These are phyloP conservation scores for Nicotiana attenuata DNA, from an alignment of 257 asterid genomes.

Conservation along the genomic window DNA sequence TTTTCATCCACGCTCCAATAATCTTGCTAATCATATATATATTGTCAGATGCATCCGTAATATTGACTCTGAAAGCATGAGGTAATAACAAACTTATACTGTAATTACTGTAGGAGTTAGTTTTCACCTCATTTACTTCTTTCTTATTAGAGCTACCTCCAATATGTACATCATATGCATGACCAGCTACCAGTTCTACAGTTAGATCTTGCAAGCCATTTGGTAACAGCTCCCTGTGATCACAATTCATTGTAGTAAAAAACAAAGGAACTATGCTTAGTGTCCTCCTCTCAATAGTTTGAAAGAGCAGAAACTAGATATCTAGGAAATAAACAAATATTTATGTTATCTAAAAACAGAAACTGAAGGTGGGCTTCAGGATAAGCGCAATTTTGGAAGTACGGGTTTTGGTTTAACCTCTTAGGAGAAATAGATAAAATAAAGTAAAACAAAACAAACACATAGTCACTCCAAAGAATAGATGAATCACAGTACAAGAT, in stretches of 20 bases:
- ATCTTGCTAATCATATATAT: not conserved
- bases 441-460: not conserved
- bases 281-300: not conserved
- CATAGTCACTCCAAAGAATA: not conserved
- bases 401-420: not conserved
- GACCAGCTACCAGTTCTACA: not conserved
- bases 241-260: not conserved
- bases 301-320: not conserved
- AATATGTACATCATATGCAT: not conserved
- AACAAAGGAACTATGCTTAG: slow-evolving; percentile 1
- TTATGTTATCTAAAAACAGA: not conserved
- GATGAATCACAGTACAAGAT: not conserved
- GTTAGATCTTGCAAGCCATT: slow-evolving; percentile 10
- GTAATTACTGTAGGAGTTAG: not conserved
- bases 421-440: not conserved
- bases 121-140: slow-evolving; percentile 7
- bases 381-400: not conserved
- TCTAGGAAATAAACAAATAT: not conserved
- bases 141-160: not conserved
- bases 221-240: slow-evolving; percentile 13
- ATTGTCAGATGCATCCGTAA: not conserved
- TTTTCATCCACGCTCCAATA: not conserved
- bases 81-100: not conserved
- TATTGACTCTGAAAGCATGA: slow-evolving; percentile 1
- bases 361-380: not conserved